Base-by-base conservation (phyloP, 176 grass and related monocot genomes). In the Tillandsia fasciculata region DNA sequence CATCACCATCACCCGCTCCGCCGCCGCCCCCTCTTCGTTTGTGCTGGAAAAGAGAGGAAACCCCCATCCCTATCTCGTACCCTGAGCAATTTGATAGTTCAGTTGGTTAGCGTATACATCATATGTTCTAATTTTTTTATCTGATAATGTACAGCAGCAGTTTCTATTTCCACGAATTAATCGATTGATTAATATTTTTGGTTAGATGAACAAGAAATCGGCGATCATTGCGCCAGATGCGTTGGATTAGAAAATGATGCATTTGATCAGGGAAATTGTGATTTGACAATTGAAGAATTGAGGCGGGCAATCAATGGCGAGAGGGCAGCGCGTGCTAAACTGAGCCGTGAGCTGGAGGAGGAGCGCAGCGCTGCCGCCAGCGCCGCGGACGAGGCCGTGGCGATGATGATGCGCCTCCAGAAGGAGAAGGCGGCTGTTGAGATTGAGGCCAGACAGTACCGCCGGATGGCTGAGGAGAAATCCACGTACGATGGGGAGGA, bases 321-420 rank as follows among this genome's bases (percentile, higher is more conserved):
- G 68, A 58, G 29, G 20, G 76, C 61, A 4, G 70, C 71, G 12
- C 66, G 76, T 2, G 69, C 53, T 11, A 87, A 68, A 3, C 84
- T 94, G 27, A 84, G 70, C 50, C 51, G 72, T 49, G 95, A 99
- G 68, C 78, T 99, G 33, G 90, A 99, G 51, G 90, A 93, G 72
- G 90, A 99, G 70, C 83, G 95, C 11, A 94, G 79, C 48, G 89
- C 95, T 9, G 83, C 95, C 23, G 78, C 87, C 0, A 90, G 82
- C 1, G 87, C 90, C 0, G 78, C 90, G 58, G 95, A 94, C 66
- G 87, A 99, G 83, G 95, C 95, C 56, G 93, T 99, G 95, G 77
- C 84, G 8, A 99, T 99, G 95, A 99, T 99, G 81, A 59, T 88
- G 56, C 84, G 95, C 49, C 87, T 94, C 61, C 95, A 94, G 72